Evolutionary conservation across 2,329 filamentous ascomycete genomes (phyloP).

Genomic region (Talaromyces sp.): DNA sequence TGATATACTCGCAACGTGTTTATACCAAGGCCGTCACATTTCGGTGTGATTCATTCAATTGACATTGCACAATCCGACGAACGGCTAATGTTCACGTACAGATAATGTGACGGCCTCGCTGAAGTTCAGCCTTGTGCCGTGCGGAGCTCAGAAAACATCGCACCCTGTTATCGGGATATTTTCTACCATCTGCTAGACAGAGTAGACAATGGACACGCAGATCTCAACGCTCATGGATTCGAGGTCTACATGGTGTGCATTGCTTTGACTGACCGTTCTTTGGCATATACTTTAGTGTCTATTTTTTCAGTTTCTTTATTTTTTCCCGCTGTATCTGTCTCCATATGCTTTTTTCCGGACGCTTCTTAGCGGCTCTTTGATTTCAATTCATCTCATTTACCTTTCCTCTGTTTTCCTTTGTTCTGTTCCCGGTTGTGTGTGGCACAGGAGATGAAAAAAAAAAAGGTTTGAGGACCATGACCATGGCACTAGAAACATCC

Average conservation of each 20-base stretch:
- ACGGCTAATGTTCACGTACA: neutral
- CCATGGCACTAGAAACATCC: neutral
- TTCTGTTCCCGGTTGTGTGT: neutral
- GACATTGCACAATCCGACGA: constrained; percentile 8
- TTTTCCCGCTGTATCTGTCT: neutral
- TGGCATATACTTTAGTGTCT: constrained; percentile 2
- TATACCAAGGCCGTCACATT: neutral
- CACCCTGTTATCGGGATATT: neutral
- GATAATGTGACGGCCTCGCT: neutral
- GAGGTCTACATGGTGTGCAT: neutral
- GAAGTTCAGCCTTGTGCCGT: neutral
- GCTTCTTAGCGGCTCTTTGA: neutral
- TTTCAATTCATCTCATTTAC: neutral
- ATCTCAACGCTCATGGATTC: neutral
- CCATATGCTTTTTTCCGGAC: neutral
- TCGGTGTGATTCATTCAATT: constrained; percentile 10
- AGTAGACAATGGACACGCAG: neutral
- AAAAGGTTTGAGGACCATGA: neutral
- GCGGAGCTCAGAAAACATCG: neutral
- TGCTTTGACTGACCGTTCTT: constrained; percentile 5
- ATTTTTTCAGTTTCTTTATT: neutral
- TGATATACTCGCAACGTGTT: neutral
- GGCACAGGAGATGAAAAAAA: neutral
- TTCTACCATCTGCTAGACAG: neutral
- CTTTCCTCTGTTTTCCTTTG: neutral